Base-by-base conservation (phyloP, 169 alveolate genomes). In the Plasmodium ovale region DNA sequence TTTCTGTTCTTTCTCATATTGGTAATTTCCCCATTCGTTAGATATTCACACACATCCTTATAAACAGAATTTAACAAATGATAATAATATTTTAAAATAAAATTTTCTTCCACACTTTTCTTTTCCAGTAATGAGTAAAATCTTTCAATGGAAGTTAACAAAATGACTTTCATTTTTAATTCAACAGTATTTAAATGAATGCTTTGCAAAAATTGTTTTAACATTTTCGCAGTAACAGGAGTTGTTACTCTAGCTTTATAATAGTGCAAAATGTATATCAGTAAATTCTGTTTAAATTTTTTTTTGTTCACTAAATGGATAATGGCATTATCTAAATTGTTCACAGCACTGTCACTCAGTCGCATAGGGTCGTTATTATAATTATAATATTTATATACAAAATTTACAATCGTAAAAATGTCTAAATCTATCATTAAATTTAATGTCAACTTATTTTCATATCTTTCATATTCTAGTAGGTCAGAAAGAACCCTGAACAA, bases 131-230 rank as follows among this genome's bases (percentile, higher is more conserved):
- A 9, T 7, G 27, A 14, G n/a, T 54, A 21, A 53, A 29, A 37
- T 51, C 87, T 68, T 21, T 85, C 87, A 19, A 85, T 2, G 21
- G 91, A 68, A 31, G 91, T 56, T 21, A 85, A 49, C 14, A 85
- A 60, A 23, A 85, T 67, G n/a, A 85, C 87, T 69, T 85, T 85
- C 91, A 85, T 85, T 85, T 85, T 85, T 14, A 85, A 54, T 5
- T 67, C 65, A 23, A 85, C 33, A 19, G 60, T 51, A 56, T 65
- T 33, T 25, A 42, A 31, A 64, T 19, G n/a, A 65, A 82, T 82
- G 35, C 53, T 27, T 37, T 65, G 37, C 4, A 82, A 37, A 44
- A 82, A 64, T 16, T n/a, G 29, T 65, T 23, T 10, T 9, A 51
- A 29, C 0, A 47, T 10, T 19, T 54, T n/a, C 12, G 6, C 29